Evolutionary conservation across 1,284 basidiomycete genomes (phyloP).

Genomic region (Sporisorium exsertum): DNA sequence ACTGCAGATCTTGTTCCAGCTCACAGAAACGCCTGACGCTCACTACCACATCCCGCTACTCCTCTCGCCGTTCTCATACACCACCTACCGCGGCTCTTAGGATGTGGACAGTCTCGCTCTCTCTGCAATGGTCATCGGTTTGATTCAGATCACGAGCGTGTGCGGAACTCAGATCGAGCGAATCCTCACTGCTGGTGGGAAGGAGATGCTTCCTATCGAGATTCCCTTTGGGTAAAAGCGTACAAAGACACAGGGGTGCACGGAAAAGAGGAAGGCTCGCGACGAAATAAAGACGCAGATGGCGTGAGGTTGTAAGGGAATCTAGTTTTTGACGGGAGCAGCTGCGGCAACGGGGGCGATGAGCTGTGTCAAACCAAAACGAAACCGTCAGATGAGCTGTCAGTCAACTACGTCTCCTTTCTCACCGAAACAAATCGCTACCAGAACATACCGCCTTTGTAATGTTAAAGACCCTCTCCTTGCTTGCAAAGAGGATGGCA

Average conservation of each 20-base stretch:
- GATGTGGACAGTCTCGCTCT: not conserved
- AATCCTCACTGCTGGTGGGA: not conserved
- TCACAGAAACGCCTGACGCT: conserved; percentile 48
- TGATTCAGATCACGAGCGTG: not conserved
- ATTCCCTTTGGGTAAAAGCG: not conserved
- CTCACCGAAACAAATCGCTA: not conserved
- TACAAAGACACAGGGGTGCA: not conserved
- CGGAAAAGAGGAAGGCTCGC: not conserved
- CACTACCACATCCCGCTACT: conserved; percentile 92
- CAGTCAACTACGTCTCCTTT: not conserved
- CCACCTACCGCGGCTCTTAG: conserved; percentile 82
- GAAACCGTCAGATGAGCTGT: not conserved
- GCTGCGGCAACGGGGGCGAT: conserved; percentile 41
- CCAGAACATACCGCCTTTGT: conserved; percentile 37
- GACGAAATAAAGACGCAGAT: not conserved
- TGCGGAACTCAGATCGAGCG: not conserved
- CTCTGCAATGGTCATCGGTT: conserved; percentile 1
- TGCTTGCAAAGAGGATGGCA: conserved; percentile 66
- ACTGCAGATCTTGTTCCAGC: conserved; percentile 57
- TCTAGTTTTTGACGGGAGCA: conserved; percentile 36
- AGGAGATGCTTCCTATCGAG: not conserved
- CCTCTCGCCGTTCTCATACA: conserved; percentile 90
- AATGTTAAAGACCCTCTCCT: conserved; percentile 65
- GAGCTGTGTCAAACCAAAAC: not conserved
- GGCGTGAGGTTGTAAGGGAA: not conserved